A percentile compares a stretch with the other conserved stretches of the same genome.
Evolutionary conservation across 345 rosid genomes (phyloP).

Genomic region (Populus simonii): DNA sequence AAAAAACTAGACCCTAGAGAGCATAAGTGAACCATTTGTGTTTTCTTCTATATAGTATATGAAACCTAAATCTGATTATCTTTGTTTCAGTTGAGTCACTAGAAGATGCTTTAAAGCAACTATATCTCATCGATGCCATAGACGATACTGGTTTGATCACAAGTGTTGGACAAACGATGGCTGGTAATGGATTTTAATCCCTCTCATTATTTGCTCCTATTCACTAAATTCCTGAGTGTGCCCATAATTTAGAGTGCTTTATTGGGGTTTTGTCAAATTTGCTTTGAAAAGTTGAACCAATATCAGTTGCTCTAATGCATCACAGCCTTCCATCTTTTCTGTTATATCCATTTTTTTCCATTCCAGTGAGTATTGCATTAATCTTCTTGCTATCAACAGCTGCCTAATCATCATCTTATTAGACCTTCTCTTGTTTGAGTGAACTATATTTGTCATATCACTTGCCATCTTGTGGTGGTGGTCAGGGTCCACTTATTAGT

Average conservation of each 20-base stretch:
- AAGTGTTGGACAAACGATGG: slow-evolving; percentile 78
- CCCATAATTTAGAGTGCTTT: not conserved
- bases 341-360: too few species aligned
- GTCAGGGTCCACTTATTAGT: too few species aligned
- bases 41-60: not conserved
- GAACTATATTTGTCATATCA: not conserved
- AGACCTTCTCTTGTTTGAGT: not conserved
- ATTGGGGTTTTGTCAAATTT: not conserved
- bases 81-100: slow-evolving; percentile 71
- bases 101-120: slow-evolving; percentile 85
- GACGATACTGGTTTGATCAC: slow-evolving; percentile 83
- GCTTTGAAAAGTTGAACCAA: not conserved
- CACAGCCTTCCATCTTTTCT: too few species aligned
- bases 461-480: too few species aligned
- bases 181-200: slow-evolving; percentile 52
- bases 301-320: too few species aligned
- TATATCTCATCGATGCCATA: slow-evolving; percentile 88
- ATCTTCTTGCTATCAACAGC: too few species aligned
- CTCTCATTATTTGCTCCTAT: not conserved
- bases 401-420: not conserved
- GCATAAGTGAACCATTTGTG: not conserved
- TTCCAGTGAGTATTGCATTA: too few species aligned
- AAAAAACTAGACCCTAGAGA: not conserved
- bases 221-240: not conserved
- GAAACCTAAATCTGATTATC: slow-evolving; percentile 15